phyloP scores from a whole-genome alignment of 2,329 filamentous ascomycete species.

The Verticillium longisporum region DNA sequence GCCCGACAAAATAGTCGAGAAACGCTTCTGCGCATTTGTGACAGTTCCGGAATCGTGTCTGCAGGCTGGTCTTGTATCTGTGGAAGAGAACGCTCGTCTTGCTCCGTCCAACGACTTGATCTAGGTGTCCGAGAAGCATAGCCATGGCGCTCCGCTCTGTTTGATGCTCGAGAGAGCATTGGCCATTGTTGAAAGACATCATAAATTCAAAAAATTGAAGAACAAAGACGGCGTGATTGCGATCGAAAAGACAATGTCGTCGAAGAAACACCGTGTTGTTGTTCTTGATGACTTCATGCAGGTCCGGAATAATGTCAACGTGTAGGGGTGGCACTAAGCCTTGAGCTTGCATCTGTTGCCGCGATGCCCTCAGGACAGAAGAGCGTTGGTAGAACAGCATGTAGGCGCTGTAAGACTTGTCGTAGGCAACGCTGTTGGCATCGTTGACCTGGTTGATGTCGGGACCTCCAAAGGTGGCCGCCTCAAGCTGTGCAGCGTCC shows the following conservation, averaged over 20 bases:
- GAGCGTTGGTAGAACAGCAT: constrained; percentile 95
- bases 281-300: constrained; percentile 54
- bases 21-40: constrained; percentile 50
- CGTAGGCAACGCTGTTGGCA: constrained; percentile 42
- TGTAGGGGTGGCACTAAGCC: constrained; percentile 18
- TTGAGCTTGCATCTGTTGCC: constrained; percentile 32
- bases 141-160: constrained; percentile 45
- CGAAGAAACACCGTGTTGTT: constrained; percentile 71
- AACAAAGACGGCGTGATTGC: constrained; percentile 62
- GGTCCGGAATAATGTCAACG: constrained; percentile 33
- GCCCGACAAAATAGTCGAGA: constrained; percentile 52
- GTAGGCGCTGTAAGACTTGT: constrained; percentile 82
- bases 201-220: constrained; percentile 49
- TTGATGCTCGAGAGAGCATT: constrained; percentile 38
- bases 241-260: constrained; percentile 74
- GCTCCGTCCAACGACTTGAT: constrained; percentile 66
- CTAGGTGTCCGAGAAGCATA: constrained; percentile 58
- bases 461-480: constrained; percentile 71
- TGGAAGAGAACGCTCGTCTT: constrained; percentile 62
- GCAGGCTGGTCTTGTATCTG: constrained; percentile 41
- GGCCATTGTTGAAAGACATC: constrained; percentile 31
- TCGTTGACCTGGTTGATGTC: constrained; percentile 32
- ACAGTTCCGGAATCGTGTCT: constrained; percentile 41
- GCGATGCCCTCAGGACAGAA: constrained; percentile 52
- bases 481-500: constrained; percentile 66